Conservation (phyloP, 1,139 yeast species). For the Blastobotrys arbuscula region DNA sequence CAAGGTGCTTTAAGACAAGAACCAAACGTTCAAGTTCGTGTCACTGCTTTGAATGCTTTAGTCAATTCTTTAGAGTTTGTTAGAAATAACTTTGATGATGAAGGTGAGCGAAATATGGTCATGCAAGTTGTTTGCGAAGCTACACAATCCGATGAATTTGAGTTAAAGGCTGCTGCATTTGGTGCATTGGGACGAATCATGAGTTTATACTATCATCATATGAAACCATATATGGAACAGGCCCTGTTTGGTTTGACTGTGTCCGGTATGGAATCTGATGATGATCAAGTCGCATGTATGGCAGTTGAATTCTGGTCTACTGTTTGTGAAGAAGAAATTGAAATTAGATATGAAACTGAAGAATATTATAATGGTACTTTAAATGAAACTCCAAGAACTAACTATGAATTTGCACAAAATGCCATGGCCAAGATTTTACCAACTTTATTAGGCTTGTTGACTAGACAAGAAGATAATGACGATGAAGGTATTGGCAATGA, state of each 20-base stretch:
- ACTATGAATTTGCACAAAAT: conserved; percentile 69
- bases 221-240: conserved; percentile 96
- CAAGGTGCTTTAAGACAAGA: conserved; percentile 91
- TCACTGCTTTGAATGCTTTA: conserved; percentile 87
- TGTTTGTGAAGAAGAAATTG: conserved; percentile 93
- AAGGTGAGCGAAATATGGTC: conserved; percentile 91
- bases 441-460: conserved; percentile 68
- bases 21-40: conserved; percentile 65
- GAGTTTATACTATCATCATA: conserved; percentile 80
- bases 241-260: conserved; percentile 89
- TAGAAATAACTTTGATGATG: conserved; percentile 79
- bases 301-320: conserved; percentile 99
- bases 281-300: conserved; percentile 92
- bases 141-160: conserved; percentile 78
- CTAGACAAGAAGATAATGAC: conserved; percentile 74
- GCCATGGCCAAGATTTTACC: conserved; percentile 87
- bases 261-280: conserved; percentile 80
- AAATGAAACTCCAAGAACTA: conserved; percentile 28
- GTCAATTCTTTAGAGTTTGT: conserved; percentile 90
- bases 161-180: conserved; percentile 88
- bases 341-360: conserved; percentile 47
- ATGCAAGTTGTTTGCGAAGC: conserved; percentile 99
- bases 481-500: conserved; percentile 45
- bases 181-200: conserved; percentile 93
- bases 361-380: conserved; percentile 7